Evolutionary conservation across 2,329 filamentous ascomycete genomes (phyloP), one percentile per base, ranked within the genome.

Genomic region (Pezicula radicicola): DNA sequence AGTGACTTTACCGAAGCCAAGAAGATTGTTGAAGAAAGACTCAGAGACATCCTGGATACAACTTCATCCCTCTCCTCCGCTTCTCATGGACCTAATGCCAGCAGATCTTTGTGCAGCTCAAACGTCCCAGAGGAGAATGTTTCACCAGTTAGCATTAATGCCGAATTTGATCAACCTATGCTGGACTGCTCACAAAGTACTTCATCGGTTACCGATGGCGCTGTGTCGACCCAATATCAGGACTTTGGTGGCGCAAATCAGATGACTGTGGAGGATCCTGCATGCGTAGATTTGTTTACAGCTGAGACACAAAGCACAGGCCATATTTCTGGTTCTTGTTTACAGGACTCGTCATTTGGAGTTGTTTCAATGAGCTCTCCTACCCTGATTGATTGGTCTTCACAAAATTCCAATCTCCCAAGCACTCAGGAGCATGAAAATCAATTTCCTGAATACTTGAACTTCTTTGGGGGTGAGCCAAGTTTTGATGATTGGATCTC

Each of bases 1-100:
- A 30, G 12, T 19, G 21, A 45, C 42, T 45, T 45, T 45, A 30
- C 42, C 42, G 42, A 45, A 45, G 42, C 42, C n/a, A 45, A 45
- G 42, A 45, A 45, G 25, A 16, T 45, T 45, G 42, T 28, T 19
- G 42, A 45, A 30, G 19, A 45, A n/a, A 45, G 42, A 28, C 42
- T 45, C 10, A 18, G 42, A 28, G 42, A 45, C 15, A 27, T 45
- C 30, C 25, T 45, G 42, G 42, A 45, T 45, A 45, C 42, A 45
- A 45, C 42, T 28, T 45, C 42, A 13, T 45, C 42, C 27, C 42
- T 45, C 19, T 13, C 19, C 21, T 13, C 42, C 21, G 42, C n/a
- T 45, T 28, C 25, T 45, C 19, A 30, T 45, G 42, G 12, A 28
- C 42, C 42, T 19, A 28, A 12, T 45, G 7, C 42, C 7, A 16